Base-by-base conservation (phyloP, 1,284 basidiomycete genomes). In the Malassezia sp. region DNA sequence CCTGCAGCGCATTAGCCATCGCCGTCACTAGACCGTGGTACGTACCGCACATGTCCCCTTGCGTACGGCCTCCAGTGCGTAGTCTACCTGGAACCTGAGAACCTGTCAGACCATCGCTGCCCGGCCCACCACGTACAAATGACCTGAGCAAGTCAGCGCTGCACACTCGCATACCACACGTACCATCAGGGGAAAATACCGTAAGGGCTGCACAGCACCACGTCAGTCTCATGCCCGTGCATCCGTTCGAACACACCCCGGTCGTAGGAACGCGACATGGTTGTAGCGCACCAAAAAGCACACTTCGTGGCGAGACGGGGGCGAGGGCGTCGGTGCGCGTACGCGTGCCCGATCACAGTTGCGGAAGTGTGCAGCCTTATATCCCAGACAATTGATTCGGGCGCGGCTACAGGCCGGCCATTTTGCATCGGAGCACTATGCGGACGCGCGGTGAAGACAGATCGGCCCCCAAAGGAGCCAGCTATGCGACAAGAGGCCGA, bases 31-130 rank as follows among this genome's bases (percentile, higher is more conserved):
- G 23, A 11, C 6, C 17, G 9, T 26, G 14, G 27, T 24, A 53
- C 51, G 27, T 36, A 93, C 91, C 42, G 91, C 91, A 71, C 91
- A 96, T 12, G 93, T 97, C 39, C 93, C 93, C 72, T 91, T 89
- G 61, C 86, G 77, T 38, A 97, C 93, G 40, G 93, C 93, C 73
- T 99, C 93, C 18, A 84, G 75, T 5, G 93, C 93, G 73, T 99
- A 99, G 74, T 99, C 93, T 60, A 99, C 93, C 85, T 93, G 71
- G 45, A 62, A 57, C 48, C 38, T 49, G 43, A 28, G 7, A 20
- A 32, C 7, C n/a, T 11, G 20, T 26, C 10, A 35, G 27, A n/a
- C n/a, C n/a, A n/a, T n/a, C n/a, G n/a, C n/a, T n/a, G n/a, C n/a
- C n/a, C n/a, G n/a, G n/a, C n/a, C 28, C 21, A 20, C 21, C 30